Evolutionary conservation across 352 stramenopile genomes (phyloP).

Genomic region (Phytophthora syringae): DNA sequence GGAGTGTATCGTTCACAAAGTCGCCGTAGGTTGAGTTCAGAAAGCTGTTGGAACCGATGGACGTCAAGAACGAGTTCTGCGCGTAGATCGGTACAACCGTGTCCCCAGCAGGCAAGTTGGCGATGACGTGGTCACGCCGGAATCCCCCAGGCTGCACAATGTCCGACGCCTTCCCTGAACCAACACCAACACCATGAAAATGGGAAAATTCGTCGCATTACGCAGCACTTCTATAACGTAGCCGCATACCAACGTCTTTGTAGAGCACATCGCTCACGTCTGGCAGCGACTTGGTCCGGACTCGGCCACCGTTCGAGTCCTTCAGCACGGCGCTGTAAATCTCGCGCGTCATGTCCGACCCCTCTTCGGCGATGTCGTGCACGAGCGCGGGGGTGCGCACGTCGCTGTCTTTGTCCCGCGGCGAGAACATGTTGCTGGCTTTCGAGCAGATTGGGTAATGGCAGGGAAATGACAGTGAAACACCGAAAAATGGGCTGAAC

Average conservation of each 20-base stretch:
- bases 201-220: too few species aligned
- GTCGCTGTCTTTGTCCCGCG: slow-evolving; percentile 16
- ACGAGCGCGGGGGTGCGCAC: slow-evolving; percentile 35
- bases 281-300: slow-evolving; percentile 46
- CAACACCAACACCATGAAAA: background rate
- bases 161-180: slow-evolving; percentile 49
- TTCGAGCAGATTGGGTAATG: slow-evolving; percentile 5
- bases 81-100: slow-evolving; percentile 29
- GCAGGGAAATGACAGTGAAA: too few species aligned
- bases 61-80: slow-evolving; percentile 49
- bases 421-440: slow-evolving; percentile 19
- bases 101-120: slow-evolving; percentile 19
- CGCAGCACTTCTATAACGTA: too few species aligned
- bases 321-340: slow-evolving; percentile 58
- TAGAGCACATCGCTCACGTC: slow-evolving; percentile 55
- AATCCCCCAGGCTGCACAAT: slow-evolving; percentile 54
- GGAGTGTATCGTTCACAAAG: slow-evolving; percentile 48
- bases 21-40: slow-evolving; percentile 49
- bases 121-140: slow-evolving; percentile 55
- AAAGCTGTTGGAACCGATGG: slow-evolving; percentile 37
- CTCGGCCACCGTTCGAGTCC: slow-evolving; percentile 30
- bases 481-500: too few species aligned
- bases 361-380: slow-evolving; percentile 58
- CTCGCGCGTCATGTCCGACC: slow-evolving; percentile 68
- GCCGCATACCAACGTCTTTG: slow-evolving; percentile 50